Percentiles rank a stretch among this genome's conserved stretches.
phyloP scores from a whole-genome alignment of 208 protist genomes.

The Leishmania mexicana region DNA sequence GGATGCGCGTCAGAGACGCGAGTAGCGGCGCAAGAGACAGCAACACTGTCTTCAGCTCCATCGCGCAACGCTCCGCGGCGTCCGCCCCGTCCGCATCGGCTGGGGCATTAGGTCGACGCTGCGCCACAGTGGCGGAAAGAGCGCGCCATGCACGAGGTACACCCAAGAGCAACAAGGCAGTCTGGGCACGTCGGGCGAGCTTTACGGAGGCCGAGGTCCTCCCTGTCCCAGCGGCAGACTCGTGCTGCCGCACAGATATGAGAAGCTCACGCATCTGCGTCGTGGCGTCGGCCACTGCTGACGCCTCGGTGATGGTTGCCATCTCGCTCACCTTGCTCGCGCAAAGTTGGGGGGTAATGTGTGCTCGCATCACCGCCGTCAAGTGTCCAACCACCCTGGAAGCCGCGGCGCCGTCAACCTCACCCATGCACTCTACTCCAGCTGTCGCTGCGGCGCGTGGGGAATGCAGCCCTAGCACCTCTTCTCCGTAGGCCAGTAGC shows the following conservation, averaged over 20 bases:
- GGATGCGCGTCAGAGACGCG: slow-evolving; percentile 24
- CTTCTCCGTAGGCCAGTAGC: slow-evolving; percentile 27
- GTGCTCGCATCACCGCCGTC: slow-evolving; percentile 2
- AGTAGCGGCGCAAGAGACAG: slow-evolving; percentile 22
- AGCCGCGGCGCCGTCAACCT: background rate
- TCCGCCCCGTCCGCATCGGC: background rate
- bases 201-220: background rate
- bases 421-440: background rate
- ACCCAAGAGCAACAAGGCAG: background rate
- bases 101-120: background rate
- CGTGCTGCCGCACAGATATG: slow-evolving; percentile 3
- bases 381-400: slow-evolving; percentile 5
- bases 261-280: slow-evolving; percentile 11
- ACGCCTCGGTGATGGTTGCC: background rate
- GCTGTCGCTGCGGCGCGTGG: background rate
- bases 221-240: background rate
- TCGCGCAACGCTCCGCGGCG: background rate
- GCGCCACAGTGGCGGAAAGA: slow-evolving; percentile 1
- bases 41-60: slow-evolving; percentile 21
- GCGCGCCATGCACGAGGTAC: slow-evolving; percentile 12
- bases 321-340: background rate
- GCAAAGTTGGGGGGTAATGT: slow-evolving; percentile 1
- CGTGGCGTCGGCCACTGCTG: slow-evolving; percentile 1
- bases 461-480: slow-evolving; percentile 5
- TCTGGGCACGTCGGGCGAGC: background rate